These are phyloP conservation scores for Suillus americanus DNA, from an alignment of 768 basidiomycete genomes.

Conservation along the genomic window DNA sequence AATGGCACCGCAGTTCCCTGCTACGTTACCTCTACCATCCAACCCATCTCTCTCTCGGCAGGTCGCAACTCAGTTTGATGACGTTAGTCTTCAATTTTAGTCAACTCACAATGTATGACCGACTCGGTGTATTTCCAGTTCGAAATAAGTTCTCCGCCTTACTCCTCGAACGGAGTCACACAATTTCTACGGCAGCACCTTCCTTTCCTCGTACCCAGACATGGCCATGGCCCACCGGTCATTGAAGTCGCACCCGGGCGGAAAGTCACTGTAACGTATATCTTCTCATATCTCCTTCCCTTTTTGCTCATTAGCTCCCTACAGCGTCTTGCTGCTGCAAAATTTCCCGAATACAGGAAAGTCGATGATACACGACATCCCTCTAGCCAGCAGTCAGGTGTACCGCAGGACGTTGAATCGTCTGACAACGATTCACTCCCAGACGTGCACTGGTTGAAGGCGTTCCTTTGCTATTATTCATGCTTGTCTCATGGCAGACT, in stretches of 20 bases:
- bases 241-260: neutral
- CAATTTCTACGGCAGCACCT: neutral
- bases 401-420: neutral
- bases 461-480: neutral
- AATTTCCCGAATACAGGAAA: neutral
- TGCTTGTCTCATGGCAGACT: neutral
- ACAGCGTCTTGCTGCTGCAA: neutral
- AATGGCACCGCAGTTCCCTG: neutral
- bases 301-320: neutral
- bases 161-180: neutral
- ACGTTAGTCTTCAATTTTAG: neutral
- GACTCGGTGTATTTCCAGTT: neutral
- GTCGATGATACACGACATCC: neutral
- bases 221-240: neutral
- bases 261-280: neutral
- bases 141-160: neutral
- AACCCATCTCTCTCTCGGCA: neutral
- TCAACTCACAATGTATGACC: neutral
- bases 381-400: neutral
- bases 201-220: neutral
- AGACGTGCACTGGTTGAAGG: slow-evolving; percentile 1
- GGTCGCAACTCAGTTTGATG: neutral
- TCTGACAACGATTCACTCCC: neutral
- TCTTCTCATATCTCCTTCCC: neutral
- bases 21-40: neutral